phyloP scores from a whole-genome alignment of 2,329 filamentous ascomycete genomes.

The Fonsecaea nubica region DNA sequence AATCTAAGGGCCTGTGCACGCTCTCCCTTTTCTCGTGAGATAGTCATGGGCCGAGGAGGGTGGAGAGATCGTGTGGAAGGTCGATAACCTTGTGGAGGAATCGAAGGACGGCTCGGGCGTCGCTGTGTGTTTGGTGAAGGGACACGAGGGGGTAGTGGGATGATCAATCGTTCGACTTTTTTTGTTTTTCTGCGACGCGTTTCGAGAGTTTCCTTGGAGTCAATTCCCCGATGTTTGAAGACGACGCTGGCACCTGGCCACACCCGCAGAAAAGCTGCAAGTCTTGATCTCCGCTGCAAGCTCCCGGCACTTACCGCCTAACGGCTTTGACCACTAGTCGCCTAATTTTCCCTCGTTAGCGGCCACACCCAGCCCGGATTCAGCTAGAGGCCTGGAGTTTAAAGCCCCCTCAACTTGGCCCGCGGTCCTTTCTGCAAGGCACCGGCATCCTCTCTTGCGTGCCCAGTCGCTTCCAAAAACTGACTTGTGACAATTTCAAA shows the following conservation, averaged over 20 bases:
- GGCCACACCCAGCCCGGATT: not conserved
- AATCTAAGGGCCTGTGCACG: constrained; percentile 32
- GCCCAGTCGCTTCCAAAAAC: not conserved
- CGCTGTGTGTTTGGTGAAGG: not conserved
- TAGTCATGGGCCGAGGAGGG: constrained; percentile 26
- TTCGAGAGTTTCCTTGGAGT: constrained; percentile 6
- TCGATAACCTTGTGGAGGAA: not conserved
- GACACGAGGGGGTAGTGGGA: not conserved
- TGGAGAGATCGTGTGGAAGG: not conserved
- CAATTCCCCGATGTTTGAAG: constrained; percentile 12
- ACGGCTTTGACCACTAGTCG: constrained; percentile 18
- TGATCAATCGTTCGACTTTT: not conserved
- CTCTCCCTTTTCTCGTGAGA: constrained; percentile 18
- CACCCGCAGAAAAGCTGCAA: constrained; percentile 5
- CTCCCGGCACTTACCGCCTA: constrained; percentile 11
- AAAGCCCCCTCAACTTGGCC: not conserved
- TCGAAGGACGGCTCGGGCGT: not conserved
- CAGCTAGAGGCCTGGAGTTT: constrained; percentile 12
- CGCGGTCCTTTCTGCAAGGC: constrained; percentile 6
- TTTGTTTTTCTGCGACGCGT: constrained; percentile 15
- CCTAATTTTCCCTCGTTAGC: constrained; percentile 2
- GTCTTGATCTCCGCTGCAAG: constrained; percentile 17
- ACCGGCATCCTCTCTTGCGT: not conserved
- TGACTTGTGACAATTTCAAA: constrained; percentile 8
- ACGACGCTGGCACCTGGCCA: not conserved